Base-by-base conservation (phyloP, 2,329 filamentous ascomycete genomes). In the Calycina herbarum region DNA sequence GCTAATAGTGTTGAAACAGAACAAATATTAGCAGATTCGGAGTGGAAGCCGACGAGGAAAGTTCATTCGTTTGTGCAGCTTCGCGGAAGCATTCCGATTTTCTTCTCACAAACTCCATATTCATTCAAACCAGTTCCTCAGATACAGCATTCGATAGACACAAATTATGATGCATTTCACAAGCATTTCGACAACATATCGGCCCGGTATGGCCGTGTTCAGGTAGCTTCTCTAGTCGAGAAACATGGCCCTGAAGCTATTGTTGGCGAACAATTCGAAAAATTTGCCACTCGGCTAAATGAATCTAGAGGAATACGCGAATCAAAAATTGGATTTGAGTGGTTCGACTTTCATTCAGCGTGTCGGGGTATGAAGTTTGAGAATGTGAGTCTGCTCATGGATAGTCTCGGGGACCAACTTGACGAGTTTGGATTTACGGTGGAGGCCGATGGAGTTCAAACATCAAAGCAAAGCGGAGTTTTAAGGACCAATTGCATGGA, bases 401-500 rank as follows among this genome's bases (percentile, higher is more conserved):
- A 92, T 58, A 87, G 82, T 0, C 78, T 98, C 3, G 85, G 85
- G 33, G 79, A 83, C 3, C 88, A 85, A n/a, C 80, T 97, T 11
- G 87, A 90, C 56, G 81, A 83, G 4, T 86, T 90, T 57, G 89
- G 91, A 0, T 93, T 91, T 79, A 93, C 90, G 0, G 84, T 91
- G 2, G 80, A 83, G 62, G 72, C 78, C 13, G 77, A 80, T 20
- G 83, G 82, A 1, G 74, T 77, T 35, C 66, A 85, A 15, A 71
- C 78, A 17, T 71, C 75, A 4, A 80, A 76, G 58, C 94, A 97
- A 76, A 82, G 80, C 31, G 94, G 94, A 1, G 86, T 96, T 6
- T 77, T 98, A n/a, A 85, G 95, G 64, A 97, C 93, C 1, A 99
- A 99, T 75, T 99, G 95, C 77, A 98, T 99, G 95, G 95, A 99